phyloP scores from a whole-genome alignment of 805 yeast species.

The Candida jianshihensis region DNA sequence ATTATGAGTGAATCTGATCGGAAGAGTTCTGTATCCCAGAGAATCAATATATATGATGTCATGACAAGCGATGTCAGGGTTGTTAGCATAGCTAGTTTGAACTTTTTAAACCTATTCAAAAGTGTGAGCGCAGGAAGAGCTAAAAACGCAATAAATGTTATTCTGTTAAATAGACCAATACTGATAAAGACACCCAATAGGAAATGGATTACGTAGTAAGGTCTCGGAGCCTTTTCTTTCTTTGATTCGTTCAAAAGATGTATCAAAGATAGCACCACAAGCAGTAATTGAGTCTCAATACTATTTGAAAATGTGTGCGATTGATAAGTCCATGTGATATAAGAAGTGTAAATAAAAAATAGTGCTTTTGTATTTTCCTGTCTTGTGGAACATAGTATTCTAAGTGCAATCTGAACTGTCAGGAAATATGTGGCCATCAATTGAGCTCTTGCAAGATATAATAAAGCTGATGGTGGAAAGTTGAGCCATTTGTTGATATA shows the following conservation, averaged over 20 bases:
- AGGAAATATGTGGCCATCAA: constrained; percentile 31
- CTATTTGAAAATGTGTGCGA: constrained; percentile 88
- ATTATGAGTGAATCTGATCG: constrained; percentile 28
- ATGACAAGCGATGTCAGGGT: constrained; percentile 29
- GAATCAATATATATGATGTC: constrained; percentile 32
- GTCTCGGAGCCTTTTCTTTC: constrained; percentile 4
- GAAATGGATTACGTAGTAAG: constrained; percentile 13
- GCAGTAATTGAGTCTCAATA: constrained; percentile 51
- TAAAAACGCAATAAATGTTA: constrained; percentile 76
- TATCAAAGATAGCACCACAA: constrained; percentile 33
- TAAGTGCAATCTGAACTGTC: constrained; percentile 31
- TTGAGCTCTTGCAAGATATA: constrained; percentile 48
- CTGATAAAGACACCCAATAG: constrained; percentile 45
- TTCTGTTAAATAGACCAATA: constrained; percentile 76
- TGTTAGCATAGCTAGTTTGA: constrained; percentile 27
- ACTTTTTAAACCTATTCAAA: constrained; percentile 32
- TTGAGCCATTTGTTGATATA: constrained; percentile 28
- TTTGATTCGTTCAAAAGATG: constrained; percentile 23
- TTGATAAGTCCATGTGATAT: constrained; percentile 73
- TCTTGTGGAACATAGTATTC: constrained; percentile 40
- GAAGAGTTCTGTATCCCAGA: constrained; percentile 49
- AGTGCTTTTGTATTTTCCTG: constrained; percentile 37
- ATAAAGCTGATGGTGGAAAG: constrained; percentile 40
- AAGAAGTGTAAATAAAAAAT: constrained; percentile 45
- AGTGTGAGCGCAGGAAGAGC: constrained; percentile 51